Base-by-base conservation (phyloP, 1,284 basidiomycete species). In the Irpex sp. region DNA sequence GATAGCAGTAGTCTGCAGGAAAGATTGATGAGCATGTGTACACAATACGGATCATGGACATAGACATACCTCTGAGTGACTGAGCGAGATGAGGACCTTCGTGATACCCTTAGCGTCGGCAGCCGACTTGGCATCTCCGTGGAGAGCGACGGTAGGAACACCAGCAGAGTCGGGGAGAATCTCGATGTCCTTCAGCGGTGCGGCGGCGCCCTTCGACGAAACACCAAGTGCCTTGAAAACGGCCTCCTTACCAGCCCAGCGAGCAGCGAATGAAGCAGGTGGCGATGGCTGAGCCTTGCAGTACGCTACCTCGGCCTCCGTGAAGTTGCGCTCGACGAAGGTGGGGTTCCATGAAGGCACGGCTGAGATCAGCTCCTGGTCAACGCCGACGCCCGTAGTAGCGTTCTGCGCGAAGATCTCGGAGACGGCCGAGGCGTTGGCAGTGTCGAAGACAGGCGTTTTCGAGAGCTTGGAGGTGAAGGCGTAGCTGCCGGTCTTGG, bases 211-310 rank as follows among this genome's bases (percentile, higher is more conserved):
- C 77, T 95, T 93, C 4, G 93, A 95, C 19, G 88, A 80, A 49
- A 96, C 90, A 37, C 93, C 92, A 13, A 99, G 85, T n/a, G 95
- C 93, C 81, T 99, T 99, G 89, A 99, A 98, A 59, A 96, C 92
- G 9, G 96, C 97, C 77, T 99, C 97, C 77, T 98, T 99, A 57
- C 95, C 96, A 56, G 89, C 93, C 95, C 97, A 99, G 67, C 96
- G 92, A 59, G 93, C 96, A 46, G 96, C 95, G 74, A 97, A 96
- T 7, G 96, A 98, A 3, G 97, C 92, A 1, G 85, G 78, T 17
- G 93, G 88, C 64, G 94, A 92, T 0, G 97, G 89, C 71, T 98
- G 95, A n/a, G 85, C 71, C 60, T 80, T 82, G 79, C 97, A 98
- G 82, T 98, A 98, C 13, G 83, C 78, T 69, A 91, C 85, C 80